A percentile compares a stretch with the other conserved stretches of the same genome.
Evolutionary conservation across 2,329 filamentous ascomycete species (phyloP).

Genomic region (Ilyonectria mors-panacis): DNA sequence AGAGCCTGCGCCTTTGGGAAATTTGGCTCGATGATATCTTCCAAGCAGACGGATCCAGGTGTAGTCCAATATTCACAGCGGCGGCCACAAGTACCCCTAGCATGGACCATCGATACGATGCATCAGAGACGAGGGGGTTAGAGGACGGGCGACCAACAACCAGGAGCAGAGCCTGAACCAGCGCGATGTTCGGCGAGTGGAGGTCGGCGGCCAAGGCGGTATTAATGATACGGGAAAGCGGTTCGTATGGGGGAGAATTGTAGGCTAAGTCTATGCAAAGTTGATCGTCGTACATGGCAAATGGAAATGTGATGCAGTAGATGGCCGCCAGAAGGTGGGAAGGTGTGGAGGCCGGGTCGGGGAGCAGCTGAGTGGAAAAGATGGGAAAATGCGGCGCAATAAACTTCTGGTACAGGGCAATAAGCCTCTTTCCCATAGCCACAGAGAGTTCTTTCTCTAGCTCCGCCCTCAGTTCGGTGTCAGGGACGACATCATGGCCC

Average conservation of each 20-base stretch:
- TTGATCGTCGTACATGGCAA: slow-evolving; percentile 39
- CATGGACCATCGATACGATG: slow-evolving; percentile 32
- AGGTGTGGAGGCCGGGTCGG: slow-evolving; percentile 20
- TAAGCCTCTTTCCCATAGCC: slow-evolving; percentile 23
- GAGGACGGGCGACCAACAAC: slow-evolving; percentile 29
- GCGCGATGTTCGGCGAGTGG: slow-evolving; percentile 33
- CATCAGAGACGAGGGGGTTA: slow-evolving; percentile 38
- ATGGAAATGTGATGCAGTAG: slow-evolving; percentile 38
- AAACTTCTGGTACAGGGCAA: slow-evolving; percentile 29
- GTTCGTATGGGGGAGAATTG: slow-evolving; percentile 36
- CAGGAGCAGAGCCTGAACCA: slow-evolving; percentile 30
- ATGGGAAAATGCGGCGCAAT: slow-evolving; percentile 33
- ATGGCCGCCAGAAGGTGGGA: slow-evolving; percentile 31
- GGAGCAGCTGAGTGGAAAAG: slow-evolving; percentile 26
- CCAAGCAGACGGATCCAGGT: slow-evolving; percentile 36
- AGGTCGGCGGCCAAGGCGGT: slow-evolving; percentile 27
- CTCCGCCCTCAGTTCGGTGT: slow-evolving; percentile 10
- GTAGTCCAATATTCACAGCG: slow-evolving; percentile 36
- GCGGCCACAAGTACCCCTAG: slow-evolving; percentile 32
- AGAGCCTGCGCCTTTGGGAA: slow-evolving; percentile 31
- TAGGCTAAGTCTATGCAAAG: slow-evolving; percentile 43
- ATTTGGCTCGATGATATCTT: slow-evolving; percentile 30
- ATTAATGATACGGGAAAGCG: slow-evolving; percentile 34
- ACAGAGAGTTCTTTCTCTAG: slow-evolving; percentile 19
- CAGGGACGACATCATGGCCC: slow-evolving; percentile 9